Evolutionary conservation across 2,329 filamentous ascomycete species (phyloP).

Genomic region (Cephalotrichum gorgonifer): DNA sequence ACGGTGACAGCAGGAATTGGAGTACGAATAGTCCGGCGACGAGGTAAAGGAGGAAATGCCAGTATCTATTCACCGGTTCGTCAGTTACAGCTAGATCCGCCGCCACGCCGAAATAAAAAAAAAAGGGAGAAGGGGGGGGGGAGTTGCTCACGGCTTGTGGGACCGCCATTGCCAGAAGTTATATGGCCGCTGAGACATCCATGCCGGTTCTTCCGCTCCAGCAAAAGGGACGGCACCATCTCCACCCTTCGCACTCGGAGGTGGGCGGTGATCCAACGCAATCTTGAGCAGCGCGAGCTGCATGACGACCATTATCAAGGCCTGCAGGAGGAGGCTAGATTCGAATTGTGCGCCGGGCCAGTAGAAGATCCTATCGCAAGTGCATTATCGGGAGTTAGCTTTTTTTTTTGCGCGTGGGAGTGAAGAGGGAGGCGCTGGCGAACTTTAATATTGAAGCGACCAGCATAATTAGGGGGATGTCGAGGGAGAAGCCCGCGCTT

Average conservation of each 20-base stretch:
- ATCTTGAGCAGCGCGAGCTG: slow-evolving; percentile 56
- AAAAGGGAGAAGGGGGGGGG: not conserved
- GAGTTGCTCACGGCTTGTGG: slow-evolving; percentile 45
- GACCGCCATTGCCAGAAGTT: slow-evolving; percentile 78
- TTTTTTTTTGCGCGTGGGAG: not conserved
- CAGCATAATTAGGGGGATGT: slow-evolving; percentile 64
- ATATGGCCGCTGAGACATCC: slow-evolving; percentile 46
- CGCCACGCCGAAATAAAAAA: not conserved
- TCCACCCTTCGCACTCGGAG: slow-evolving; percentile 48
- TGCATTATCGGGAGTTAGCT: not conserved
- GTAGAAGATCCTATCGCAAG: slow-evolving; percentile 50
- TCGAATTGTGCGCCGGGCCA: slow-evolving; percentile 59
- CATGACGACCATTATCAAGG: slow-evolving; percentile 54
- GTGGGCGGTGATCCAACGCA: slow-evolving; percentile 56
- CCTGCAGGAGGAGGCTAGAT: slow-evolving; percentile 51
- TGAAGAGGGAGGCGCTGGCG: slow-evolving; percentile 7
- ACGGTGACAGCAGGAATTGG: slow-evolving; percentile 56
- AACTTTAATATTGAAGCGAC: slow-evolving; percentile 57
- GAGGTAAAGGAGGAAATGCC: slow-evolving; percentile 65
- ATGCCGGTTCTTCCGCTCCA: slow-evolving; percentile 13
- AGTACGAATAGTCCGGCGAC: slow-evolving; percentile 48
- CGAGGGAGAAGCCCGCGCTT: slow-evolving; percentile 59
- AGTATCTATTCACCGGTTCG: slow-evolving; percentile 45
- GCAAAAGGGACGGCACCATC: slow-evolving; percentile 54
- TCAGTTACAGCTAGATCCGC: not conserved